Percentiles rank a stretch among this genome's conserved stretches.
Evolutionary conservation across 306 rosid genomes (phyloP).

Genomic region (Comarum palustre): DNA sequence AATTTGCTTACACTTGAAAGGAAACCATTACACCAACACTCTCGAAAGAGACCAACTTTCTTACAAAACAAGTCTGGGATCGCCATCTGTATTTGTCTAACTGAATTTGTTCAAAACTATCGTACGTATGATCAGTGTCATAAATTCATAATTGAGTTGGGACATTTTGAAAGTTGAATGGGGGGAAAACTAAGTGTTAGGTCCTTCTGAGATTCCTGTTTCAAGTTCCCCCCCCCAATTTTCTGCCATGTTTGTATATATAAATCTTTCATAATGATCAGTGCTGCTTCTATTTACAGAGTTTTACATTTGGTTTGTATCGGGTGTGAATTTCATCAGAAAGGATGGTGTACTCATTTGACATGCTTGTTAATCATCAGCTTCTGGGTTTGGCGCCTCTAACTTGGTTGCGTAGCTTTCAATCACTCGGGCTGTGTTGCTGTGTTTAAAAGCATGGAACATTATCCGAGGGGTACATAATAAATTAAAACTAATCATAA

Average conservation of each 20-base stretch:
- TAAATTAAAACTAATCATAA: background rate
- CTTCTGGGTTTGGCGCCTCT: constrained; percentile 9
- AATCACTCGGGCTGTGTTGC: background rate
- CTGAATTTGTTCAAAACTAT: constrained; percentile 29
- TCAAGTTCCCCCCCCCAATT: too few species aligned
- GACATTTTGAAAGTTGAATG: background rate
- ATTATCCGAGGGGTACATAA: background rate
- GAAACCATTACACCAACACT: constrained; percentile 27
- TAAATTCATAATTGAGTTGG: background rate
- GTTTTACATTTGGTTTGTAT: background rate
- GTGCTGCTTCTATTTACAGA: background rate
- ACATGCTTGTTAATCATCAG: background rate
- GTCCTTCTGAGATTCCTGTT: background rate
- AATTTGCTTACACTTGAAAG: constrained; percentile 1
- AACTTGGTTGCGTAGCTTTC: background rate
- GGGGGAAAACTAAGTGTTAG: background rate
- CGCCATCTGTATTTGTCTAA: constrained; percentile 21
- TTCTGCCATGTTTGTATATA: background rate
- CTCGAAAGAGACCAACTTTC: constrained; percentile 20
- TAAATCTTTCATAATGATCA: background rate
- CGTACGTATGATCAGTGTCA: background rate
- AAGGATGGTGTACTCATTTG: constrained; percentile 6
- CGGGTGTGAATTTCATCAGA: constrained; percentile 16
- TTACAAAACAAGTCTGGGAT: constrained; percentile 25
- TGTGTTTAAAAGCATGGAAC: background rate